phyloP scores from a whole-genome alignment of 1,284 basidiomycete genomes.

The Exsudoporus floridanus region DNA sequence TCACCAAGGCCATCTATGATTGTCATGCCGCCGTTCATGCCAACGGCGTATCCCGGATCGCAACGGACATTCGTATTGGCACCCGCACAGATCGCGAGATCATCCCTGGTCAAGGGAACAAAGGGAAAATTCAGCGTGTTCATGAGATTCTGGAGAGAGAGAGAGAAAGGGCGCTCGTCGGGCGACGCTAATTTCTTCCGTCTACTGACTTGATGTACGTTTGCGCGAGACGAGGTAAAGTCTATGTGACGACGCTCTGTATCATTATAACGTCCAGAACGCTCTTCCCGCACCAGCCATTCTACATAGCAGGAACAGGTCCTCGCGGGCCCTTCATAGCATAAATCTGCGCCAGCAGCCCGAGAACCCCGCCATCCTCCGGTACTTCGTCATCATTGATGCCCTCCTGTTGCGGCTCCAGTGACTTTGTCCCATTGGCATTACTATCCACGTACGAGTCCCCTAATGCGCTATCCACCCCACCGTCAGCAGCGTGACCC shows the following conservation, averaged over 20 bases:
- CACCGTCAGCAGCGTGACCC: conserved; percentile 51
- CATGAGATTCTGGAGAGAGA: conserved; percentile 66
- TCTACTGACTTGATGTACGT: not conserved
- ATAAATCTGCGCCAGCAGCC: conserved; percentile 77
- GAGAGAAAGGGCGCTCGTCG: conserved; percentile 1
- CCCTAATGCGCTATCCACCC: conserved; percentile 58
- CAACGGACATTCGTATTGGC: conserved; percentile 91
- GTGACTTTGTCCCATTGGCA: conserved; percentile 41
- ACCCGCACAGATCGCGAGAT: conserved; percentile 77
- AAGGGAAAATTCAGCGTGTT: conserved; percentile 75
- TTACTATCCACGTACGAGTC: conserved; percentile 69
- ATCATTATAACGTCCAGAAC: not conserved
- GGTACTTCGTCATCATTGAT: conserved; percentile 58
- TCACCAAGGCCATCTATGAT: conserved; percentile 78
- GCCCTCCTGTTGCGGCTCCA: conserved; percentile 43
- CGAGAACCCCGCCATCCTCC: conserved; percentile 70
- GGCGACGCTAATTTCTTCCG: not conserved
- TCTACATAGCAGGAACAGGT: conserved; percentile 49
- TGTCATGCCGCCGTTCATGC: conserved; percentile 88
- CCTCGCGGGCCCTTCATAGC: conserved; percentile 53
- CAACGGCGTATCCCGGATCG: conserved; percentile 68
- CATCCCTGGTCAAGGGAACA: conserved; percentile 68
- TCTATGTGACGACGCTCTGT: not conserved
- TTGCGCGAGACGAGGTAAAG: not conserved
- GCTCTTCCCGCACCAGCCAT: not conserved